A percentile compares a stretch with the other conserved stretches of the same genome.
phyloP scores from a whole-genome alignment of 2,329 filamentous ascomycete genomes.

The Lecanoromycetidae sp. region DNA sequence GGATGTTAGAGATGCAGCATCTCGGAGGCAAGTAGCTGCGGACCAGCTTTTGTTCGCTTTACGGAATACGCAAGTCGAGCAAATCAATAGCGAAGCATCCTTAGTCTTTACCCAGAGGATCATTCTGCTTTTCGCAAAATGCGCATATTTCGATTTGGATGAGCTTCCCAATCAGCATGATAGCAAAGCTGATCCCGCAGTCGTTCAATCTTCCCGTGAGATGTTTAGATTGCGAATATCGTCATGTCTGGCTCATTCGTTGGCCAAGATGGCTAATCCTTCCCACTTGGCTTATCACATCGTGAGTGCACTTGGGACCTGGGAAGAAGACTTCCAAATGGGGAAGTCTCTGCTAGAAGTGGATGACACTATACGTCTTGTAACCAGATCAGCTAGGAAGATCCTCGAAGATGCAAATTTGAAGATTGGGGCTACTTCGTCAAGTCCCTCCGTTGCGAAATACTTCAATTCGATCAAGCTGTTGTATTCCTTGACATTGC shows the following conservation, averaged over 20 bases:
- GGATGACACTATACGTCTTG: slow-evolving; percentile 32
- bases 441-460: slow-evolving; percentile 17
- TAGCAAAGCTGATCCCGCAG: slow-evolving; percentile 28
- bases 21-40: slow-evolving; percentile 38
- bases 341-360: slow-evolving; percentile 38
- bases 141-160: slow-evolving; percentile 38
- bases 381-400: slow-evolving; percentile 3
- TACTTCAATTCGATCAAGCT: slow-evolving; percentile 41
- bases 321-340: slow-evolving; percentile 25
- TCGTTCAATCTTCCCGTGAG: slow-evolving; percentile 37
- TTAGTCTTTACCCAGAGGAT: slow-evolving; percentile 28
- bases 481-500: slow-evolving; percentile 69
- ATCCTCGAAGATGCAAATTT: slow-evolving; percentile 8
- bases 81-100: neutral
- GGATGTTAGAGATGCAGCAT: slow-evolving; percentile 35
- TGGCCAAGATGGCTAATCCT: slow-evolving; percentile 30
- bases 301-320: too few species aligned
- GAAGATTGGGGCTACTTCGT: neutral
- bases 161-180: slow-evolving; percentile 16
- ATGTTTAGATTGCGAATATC: slow-evolving; percentile 44
- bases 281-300: slow-evolving; percentile 32
- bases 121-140: slow-evolving; percentile 36
- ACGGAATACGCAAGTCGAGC: slow-evolving; percentile 24
- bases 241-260: slow-evolving; percentile 42
- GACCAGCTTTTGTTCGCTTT: slow-evolving; percentile 42